These are phyloP conservation scores for Abrus pulchellus DNA, from an alignment of 306 rosid genomes.

Conservation along the genomic window DNA sequence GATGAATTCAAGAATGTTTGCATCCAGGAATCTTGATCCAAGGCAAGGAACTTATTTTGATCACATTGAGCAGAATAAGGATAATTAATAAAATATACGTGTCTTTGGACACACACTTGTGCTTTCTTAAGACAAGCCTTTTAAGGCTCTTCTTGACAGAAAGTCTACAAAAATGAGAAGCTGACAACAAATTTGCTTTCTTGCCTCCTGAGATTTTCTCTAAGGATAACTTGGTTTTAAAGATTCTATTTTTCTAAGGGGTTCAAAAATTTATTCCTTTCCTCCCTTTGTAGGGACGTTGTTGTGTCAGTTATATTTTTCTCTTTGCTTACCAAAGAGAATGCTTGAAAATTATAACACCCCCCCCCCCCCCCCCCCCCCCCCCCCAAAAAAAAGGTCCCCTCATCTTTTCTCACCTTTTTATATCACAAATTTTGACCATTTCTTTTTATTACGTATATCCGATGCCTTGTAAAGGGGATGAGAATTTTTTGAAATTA, in stretches of 20 bases:
- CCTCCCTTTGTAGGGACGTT: conserved; percentile 46
- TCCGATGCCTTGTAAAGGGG: too few species aligned
- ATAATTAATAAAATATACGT: conserved; percentile 40
- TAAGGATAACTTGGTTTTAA: conserved; percentile 55
- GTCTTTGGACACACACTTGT: conserved; percentile 48
- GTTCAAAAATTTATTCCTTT: conserved; percentile 63
- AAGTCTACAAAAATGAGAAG: conserved; percentile 50
- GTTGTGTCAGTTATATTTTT: conserved; percentile 31
- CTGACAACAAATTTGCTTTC: conserved; percentile 44
- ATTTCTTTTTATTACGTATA: too few species aligned
- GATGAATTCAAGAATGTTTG: conserved; percentile 13
- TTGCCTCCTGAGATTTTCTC: conserved; percentile 46
- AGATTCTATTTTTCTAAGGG: conserved; percentile 52
- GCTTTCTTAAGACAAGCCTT: conserved; percentile 45
- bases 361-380: too few species aligned
- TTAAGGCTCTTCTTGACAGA: conserved; percentile 40
- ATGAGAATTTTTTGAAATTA: too few species aligned
- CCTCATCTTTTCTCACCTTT: too few species aligned
- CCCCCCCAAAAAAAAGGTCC: too few species aligned
- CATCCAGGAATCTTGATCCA: background rate
- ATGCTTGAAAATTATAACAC: too few species aligned
- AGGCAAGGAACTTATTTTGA: conserved; percentile 26
- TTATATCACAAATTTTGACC: too few species aligned
- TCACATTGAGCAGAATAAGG: conserved; percentile 14
- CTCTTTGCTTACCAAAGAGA: background rate